Conservation (phyloP, 805 yeast species). For the Saitoella complicata region DNA sequence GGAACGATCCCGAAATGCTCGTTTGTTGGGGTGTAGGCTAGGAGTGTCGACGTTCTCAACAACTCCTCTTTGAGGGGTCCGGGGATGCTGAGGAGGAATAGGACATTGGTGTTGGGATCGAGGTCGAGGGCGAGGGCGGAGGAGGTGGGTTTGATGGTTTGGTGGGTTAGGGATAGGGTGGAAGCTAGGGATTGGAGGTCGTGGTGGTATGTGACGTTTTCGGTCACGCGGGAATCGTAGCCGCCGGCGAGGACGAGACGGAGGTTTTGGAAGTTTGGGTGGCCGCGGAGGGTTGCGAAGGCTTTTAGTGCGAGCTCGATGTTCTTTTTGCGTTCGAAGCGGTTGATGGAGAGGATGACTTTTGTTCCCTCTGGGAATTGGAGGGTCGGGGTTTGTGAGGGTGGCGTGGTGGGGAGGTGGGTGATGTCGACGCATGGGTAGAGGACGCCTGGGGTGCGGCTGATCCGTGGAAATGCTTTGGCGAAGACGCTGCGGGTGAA, state of each 20-base stretch:
- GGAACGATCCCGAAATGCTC: slow-evolving; percentile 99
- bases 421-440: slow-evolving; percentile 64
- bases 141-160: slow-evolving; percentile 24
- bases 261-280: slow-evolving; percentile 23
- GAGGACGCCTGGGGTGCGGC: slow-evolving; percentile 34
- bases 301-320: slow-evolving; percentile 62
- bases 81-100: slow-evolving; percentile 71
- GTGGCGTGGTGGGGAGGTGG: not conserved
- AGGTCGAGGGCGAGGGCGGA: not conserved
- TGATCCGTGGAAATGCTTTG: slow-evolving; percentile 35
- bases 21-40: slow-evolving; percentile 74
- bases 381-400: not conserved
- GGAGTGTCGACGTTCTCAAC: slow-evolving; percentile 37
- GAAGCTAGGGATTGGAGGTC: slow-evolving; percentile 41
- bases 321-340: slow-evolving; percentile 79
- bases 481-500: slow-evolving; percentile 62
- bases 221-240: slow-evolving; percentile 57
- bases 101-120: slow-evolving; percentile 27
- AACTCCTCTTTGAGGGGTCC: slow-evolving; percentile 47
- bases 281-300: slow-evolving; percentile 31
- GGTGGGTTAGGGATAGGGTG: slow-evolving; percentile 28
- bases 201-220: slow-evolving; percentile 55
- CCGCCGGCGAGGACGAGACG: slow-evolving; percentile 73
- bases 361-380: not conserved
- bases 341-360: slow-evolving; percentile 59